Percentiles rank a stretch among this genome's conserved stretches.
phyloP scores from a whole-genome alignment of 78 protist species.

The Emiliania huxleyi region DNA sequence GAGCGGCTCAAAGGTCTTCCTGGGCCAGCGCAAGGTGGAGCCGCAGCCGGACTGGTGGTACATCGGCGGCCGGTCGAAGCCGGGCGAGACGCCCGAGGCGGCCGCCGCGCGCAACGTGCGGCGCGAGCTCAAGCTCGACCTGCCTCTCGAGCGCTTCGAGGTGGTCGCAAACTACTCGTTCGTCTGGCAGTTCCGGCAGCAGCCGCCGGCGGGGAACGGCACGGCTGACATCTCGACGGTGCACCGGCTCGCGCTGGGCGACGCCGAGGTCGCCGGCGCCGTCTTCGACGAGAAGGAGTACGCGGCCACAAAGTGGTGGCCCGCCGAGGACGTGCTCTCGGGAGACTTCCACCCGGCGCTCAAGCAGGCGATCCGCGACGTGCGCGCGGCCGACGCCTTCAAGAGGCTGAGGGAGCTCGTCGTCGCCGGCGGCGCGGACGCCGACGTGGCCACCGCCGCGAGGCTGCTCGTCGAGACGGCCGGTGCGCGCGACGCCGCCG shows the following conservation, averaged over 20 bases:
- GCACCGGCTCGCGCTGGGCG: not conserved
- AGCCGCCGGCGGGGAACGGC: not conserved
- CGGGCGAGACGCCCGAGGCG: not conserved
- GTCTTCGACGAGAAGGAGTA: too few relatives aligned
- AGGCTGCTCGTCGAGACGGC: too few relatives aligned
- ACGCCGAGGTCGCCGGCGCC: not conserved
- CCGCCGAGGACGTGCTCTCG: not conserved
- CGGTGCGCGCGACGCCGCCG: too few relatives aligned
- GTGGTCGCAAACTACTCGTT: too few relatives aligned
- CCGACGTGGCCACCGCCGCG: too few relatives aligned
- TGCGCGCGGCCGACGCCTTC: not conserved
- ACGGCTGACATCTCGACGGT: not conserved
- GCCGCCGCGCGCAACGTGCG: too few relatives aligned
- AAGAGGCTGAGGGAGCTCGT: not conserved
- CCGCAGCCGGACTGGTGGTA: slow-evolving; percentile 21
- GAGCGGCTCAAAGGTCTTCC: not conserved
- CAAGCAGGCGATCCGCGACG: not conserved
- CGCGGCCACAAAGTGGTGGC: too few relatives aligned
- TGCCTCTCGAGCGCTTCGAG: too few relatives aligned
- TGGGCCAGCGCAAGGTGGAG: not conserved
- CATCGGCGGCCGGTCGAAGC: not conserved
- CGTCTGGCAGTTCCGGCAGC: not conserved
- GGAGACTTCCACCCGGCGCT: not conserved
- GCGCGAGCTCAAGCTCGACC: too few relatives aligned
- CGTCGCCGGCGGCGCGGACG: too few relatives aligned